Evolutionary conservation across 768 basidiomycete genomes (phyloP).

Genomic region (Hygrophorus russula): DNA sequence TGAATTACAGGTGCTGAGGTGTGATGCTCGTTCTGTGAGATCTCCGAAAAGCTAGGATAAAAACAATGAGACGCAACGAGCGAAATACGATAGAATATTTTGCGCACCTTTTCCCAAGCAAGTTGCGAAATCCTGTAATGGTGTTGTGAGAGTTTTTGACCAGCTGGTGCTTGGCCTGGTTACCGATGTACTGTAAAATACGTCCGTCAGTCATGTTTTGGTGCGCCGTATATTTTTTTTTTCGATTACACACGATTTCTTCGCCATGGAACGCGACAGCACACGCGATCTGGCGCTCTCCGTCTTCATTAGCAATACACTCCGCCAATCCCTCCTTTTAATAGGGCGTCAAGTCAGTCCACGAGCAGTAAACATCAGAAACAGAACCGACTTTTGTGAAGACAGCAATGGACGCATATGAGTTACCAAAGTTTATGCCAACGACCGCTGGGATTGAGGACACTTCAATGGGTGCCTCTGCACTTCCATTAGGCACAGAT

Average conservation of each 20-base stretch:
- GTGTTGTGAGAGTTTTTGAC: slow-evolving; percentile 94
- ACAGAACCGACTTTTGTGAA: slow-evolving; percentile 68
- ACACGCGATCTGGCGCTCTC: slow-evolving; percentile 95
- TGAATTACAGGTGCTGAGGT: slow-evolving; percentile 67
- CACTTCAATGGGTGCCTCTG: slow-evolving; percentile 24
- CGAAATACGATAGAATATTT: too few species aligned
- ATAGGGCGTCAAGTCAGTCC: slow-evolving; percentile 2
- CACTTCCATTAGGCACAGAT: slow-evolving; percentile 39
- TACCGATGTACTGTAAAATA: slow-evolving; percentile 79
- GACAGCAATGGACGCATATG: slow-evolving; percentile 90
- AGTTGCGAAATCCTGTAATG: slow-evolving; percentile 87
- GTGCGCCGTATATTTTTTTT: not conserved
- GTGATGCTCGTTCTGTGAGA: slow-evolving; percentile 39
- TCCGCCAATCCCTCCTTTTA: slow-evolving; percentile 79
- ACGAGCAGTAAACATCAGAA: not conserved
- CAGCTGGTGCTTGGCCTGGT: slow-evolving; percentile 86
- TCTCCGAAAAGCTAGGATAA: too few species aligned
- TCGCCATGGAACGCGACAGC: slow-evolving; percentile 87
- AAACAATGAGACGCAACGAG: too few species aligned
- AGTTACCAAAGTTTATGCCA: slow-evolving; percentile 95
- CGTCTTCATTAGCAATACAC: slow-evolving; percentile 97
- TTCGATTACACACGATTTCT: slow-evolving; percentile 58
- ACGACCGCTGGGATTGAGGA: slow-evolving; percentile 51
- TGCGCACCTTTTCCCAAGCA: slow-evolving; percentile 78
- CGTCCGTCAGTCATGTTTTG: slow-evolving; percentile 3